Percentiles rank a stretch among this genome's conserved stretches.
These are phyloP conservation scores for Rhynchosporium agropyri DNA, from an alignment of 2,329 filamentous ascomycete genomes.

Conservation along the genomic window DNA sequence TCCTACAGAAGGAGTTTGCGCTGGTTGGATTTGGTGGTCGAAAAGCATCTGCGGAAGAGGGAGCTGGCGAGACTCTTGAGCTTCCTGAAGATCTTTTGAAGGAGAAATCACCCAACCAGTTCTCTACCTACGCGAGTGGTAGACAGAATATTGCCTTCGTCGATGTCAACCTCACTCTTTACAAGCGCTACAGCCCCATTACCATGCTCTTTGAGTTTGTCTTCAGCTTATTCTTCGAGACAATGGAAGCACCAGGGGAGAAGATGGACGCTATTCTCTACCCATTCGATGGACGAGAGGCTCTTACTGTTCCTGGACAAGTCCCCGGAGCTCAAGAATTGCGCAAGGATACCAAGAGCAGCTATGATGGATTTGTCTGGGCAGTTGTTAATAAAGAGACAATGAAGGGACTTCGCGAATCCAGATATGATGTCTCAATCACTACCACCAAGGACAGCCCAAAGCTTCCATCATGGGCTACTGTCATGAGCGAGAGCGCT, in stretches of 20 bases:
- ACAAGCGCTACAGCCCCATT: constrained; percentile 40
- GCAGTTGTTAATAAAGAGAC: constrained; percentile 91
- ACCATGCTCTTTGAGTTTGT: constrained; percentile 62
- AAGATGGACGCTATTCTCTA: constrained; percentile 77
- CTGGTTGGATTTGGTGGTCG: constrained; percentile 76
- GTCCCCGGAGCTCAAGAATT: constrained; percentile 61
- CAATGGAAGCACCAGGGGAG: constrained; percentile 69
- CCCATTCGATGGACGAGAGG: constrained; percentile 90
- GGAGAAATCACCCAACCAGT: constrained; percentile 88
- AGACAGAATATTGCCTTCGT: constrained; percentile 91
- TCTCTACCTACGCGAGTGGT: constrained; percentile 83
- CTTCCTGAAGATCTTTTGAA: constrained; percentile 65
- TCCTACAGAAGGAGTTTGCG: constrained; percentile 81
- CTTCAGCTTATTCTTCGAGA: constrained; percentile 79
- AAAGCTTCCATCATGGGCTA: constrained; percentile 87
- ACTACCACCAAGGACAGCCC: constrained; percentile 90
- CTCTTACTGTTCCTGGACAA: constrained; percentile 68
- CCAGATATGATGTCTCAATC: constrained; percentile 91
- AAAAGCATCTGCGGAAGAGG: constrained; percentile 49
- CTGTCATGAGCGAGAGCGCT: constrained; percentile 95
- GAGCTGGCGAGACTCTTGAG: constrained; percentile 47
- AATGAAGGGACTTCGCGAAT: constrained; percentile 88
- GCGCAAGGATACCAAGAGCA: constrained; percentile 61
- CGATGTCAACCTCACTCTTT: constrained; percentile 61
- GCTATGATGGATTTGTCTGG: constrained; percentile 91